Evolutionary conservation across 2,329 filamentous ascomycete species (phyloP).

Genomic region (Raffaelea ambrosiae): DNA sequence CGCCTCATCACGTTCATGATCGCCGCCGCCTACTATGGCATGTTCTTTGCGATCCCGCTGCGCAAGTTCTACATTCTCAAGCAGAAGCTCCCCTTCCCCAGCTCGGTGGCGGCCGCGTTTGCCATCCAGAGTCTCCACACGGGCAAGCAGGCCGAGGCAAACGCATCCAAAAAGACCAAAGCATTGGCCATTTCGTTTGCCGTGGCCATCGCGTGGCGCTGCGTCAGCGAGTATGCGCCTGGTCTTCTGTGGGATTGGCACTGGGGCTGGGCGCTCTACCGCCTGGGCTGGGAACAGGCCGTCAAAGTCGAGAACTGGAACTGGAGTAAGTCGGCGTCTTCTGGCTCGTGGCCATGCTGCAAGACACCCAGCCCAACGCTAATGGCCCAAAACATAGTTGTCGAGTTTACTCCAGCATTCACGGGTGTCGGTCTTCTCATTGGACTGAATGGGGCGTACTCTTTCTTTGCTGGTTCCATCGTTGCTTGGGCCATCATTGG

Average conservation of each 20-base stretch:
- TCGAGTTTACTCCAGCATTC: slow-evolving; percentile 52
- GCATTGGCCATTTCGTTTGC: slow-evolving; percentile 43
- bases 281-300: slow-evolving; percentile 20
- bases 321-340: slow-evolving; percentile 26
- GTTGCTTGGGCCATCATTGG: slow-evolving; percentile 47
- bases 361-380: background rate
- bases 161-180: slow-evolving; percentile 49
- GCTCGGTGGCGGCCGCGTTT: slow-evolving; percentile 42
- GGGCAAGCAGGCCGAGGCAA: slow-evolving; percentile 38
- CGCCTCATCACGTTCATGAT: slow-evolving; percentile 52
- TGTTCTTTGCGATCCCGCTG: slow-evolving; percentile 54
- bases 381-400: slow-evolving; percentile 18
- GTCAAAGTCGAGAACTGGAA: slow-evolving; percentile 52
- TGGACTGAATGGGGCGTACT: slow-evolving; percentile 45
- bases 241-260: slow-evolving; percentile 55
- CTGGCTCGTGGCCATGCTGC: background rate
- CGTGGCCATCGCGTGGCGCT: slow-evolving; percentile 40
- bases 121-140: slow-evolving; percentile 57
- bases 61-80: slow-evolving; percentile 63
- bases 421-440: slow-evolving; percentile 48
- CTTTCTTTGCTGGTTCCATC: slow-evolving; percentile 47
- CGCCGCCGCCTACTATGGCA: slow-evolving; percentile 55
- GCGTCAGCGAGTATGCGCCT: slow-evolving; percentile 49
- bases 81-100: slow-evolving; percentile 2
- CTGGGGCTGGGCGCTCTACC: slow-evolving; percentile 3